Evolutionary conservation across 495 filamentous ascomycete species (phyloP), one percentile per base, ranked within the genome.

Genomic region (Neurospora tetraspora): DNA sequence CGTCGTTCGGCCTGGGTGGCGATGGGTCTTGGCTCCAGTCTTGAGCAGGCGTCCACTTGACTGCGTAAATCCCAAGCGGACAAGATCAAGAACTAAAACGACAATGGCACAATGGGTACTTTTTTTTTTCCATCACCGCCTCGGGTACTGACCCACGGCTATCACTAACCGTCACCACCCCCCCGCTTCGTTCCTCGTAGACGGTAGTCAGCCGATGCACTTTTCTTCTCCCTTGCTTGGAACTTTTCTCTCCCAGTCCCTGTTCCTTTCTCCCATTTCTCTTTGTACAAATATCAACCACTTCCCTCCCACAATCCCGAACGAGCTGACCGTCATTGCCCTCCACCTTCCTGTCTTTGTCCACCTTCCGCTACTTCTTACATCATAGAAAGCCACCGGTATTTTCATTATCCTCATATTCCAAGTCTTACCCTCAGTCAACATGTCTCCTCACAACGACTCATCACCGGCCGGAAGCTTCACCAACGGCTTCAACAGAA

Each of bases 371-470:
- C 18, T 40, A 27, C 45, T 27, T 27, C 43, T 18, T 69, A 34
- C 27, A 18, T 68, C n/a, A 12, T 61, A 42, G 18, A 31, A 38
- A 47, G 20, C 68, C 31, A 37, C 39, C 39, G 27, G 38, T 27
- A 8, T 38, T 36, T 36, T 8, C 39, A 43, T 37, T 23, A 39
- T 70, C 39, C 11, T 20, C 12, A 31, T 36, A 43, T 37, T 8
- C 27, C 39, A 47, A 12, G 40, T 20, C 12, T 38, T 27, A n/a
- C n/a, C 61, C n/a, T 8, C n/a, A 27, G 12, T 61, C 53, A 61
- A 65, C 74, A 87, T 87, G 85, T 81, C 85, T 77, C 85, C 85
- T 69, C 85, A 86, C 77, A 82, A 84, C 78, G 85, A 87, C 75
- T 83, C 82, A 45, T 87, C 85, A 39, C 83, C 85, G 39, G 75